Evolutionary conservation across 1,139 yeast species (phyloP).

Genomic region (Hemisphaericaspora subhashii): DNA sequence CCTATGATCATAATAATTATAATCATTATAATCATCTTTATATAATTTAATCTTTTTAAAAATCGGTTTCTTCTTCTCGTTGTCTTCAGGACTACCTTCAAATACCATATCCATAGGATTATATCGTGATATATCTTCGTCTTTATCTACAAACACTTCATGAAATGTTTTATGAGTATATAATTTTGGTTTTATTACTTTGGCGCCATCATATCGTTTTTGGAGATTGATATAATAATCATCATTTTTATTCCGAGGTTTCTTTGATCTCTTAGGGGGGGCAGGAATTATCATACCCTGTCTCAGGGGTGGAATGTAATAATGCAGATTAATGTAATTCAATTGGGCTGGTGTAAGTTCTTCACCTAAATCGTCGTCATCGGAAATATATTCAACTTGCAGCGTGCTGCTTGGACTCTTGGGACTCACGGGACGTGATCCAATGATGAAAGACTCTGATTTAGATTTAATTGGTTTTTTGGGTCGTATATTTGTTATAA

Average conservation of each 20-base stretch:
- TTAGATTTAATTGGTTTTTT: constrained; percentile 3
- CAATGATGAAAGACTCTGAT: constrained; percentile 4
- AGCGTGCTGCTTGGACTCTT: background rate
- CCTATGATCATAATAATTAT: constrained; percentile 36
- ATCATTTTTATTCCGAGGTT: constrained; percentile 16
- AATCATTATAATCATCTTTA: constrained; percentile 33
- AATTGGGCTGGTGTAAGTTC: constrained; percentile 41
- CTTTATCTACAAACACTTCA: constrained; percentile 38
- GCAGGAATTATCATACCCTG: constrained; percentile 3
- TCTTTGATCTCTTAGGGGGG: constrained; percentile 2
- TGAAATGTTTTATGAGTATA: constrained; percentile 45
- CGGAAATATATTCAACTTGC: constrained; percentile 14
- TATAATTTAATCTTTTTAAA: constrained; percentile 30
- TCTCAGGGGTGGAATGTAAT: constrained; percentile 1
- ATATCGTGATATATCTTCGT: constrained; percentile 31
- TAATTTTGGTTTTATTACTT: constrained; percentile 32
- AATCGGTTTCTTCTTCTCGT: constrained; percentile 22
- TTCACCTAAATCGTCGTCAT: constrained; percentile 34
- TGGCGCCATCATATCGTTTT: constrained; percentile 34
- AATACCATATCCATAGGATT: constrained; percentile 47
- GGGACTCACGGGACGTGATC: background rate
- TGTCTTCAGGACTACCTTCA: constrained; percentile 32
- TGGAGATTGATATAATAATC: constrained; percentile 44
- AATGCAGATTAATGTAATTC: constrained; percentile 22
- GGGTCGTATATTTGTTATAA: constrained; percentile 12